A percentile compares a stretch with the other conserved stretches of the same genome.
phyloP scores from a whole-genome alignment of 1,284 basidiomycete species.

The Pterulicium gracile region DNA sequence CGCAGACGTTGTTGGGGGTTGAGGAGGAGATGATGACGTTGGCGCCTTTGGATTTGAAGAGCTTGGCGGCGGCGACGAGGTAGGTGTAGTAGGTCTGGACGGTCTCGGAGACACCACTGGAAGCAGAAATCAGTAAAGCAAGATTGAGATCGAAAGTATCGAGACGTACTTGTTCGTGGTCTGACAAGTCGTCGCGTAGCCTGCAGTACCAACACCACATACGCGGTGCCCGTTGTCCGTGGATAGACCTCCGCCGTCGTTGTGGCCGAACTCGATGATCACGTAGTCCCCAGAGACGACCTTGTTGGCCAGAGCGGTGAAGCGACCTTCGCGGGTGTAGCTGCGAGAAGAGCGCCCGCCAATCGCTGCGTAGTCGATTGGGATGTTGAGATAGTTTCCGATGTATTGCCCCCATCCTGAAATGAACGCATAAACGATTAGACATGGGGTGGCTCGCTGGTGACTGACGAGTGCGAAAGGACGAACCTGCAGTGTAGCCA shows the following conservation, averaged over 20 bases:
- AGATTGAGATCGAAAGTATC: neutral
- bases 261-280: slow-evolving; percentile 35
- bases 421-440: neutral
- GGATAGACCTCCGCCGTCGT: slow-evolving; percentile 25
- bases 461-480: neutral
- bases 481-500: neutral
- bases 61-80: slow-evolving; percentile 30
- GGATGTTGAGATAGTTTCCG: slow-evolving; percentile 27
- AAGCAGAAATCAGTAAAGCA: slow-evolving; percentile 1
- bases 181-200: slow-evolving; percentile 21
- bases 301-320: slow-evolving; percentile 26
- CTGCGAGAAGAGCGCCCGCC: slow-evolving; percentile 35
- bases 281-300: slow-evolving; percentile 30
- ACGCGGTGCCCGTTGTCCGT: slow-evolving; percentile 15
- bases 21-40: slow-evolving; percentile 36
- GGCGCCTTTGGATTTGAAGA: slow-evolving; percentile 34
- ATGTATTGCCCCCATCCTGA: slow-evolving; percentile 36
- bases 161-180: slow-evolving; percentile 21
- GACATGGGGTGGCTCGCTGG: slow-evolving; percentile 18
- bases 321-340: slow-evolving; percentile 34
- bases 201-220: slow-evolving; percentile 24
- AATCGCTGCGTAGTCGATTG: slow-evolving; percentile 33
- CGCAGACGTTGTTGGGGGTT: slow-evolving; percentile 37
- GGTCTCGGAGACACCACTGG: slow-evolving; percentile 21
- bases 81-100: slow-evolving; percentile 31